Evolutionary conservation across 208 protist species (phyloP).

Genomic region (Acanthamoeba rhysodes): DNA sequence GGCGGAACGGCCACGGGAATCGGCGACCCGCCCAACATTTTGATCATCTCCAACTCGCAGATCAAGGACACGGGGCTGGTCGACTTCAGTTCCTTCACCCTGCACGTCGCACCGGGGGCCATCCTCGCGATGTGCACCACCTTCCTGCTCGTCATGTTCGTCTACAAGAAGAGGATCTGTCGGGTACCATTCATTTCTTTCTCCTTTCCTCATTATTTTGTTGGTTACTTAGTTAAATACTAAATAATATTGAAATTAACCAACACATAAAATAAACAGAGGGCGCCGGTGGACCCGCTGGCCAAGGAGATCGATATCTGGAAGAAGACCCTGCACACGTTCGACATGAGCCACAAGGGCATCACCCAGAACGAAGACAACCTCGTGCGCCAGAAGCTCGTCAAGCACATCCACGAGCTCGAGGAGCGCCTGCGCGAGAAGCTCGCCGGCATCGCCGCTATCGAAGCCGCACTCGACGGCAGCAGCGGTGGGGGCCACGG

Average conservation of each 20-base stretch:
- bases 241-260: too few relatives aligned
- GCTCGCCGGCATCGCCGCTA: background rate
- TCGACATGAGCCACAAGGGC: background rate
- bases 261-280: background rate
- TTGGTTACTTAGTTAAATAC: too few relatives aligned
- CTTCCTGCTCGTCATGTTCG: background rate
- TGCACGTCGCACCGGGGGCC: slow-evolving; percentile 58
- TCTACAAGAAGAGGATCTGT: slow-evolving; percentile 17
- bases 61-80: slow-evolving; percentile 25
- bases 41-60: slow-evolving; percentile 85
- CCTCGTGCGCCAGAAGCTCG: background rate
- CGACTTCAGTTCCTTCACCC: slow-evolving; percentile 28
- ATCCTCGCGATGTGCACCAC: slow-evolving; percentile 25
- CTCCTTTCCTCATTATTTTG: background rate
- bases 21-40: slow-evolving; percentile 90
- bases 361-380: slow-evolving; percentile 1
- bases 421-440: background rate
- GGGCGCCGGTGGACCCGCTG: slow-evolving; percentile 7
- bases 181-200: background rate
- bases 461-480: background rate
- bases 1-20: slow-evolving; percentile 86
- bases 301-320: slow-evolving; percentile 26
- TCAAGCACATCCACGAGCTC: background rate
- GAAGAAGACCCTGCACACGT: slow-evolving; percentile 22
- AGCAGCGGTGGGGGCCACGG: background rate